Percentiles rank a stretch among this genome's conserved stretches.
These are phyloP conservation scores for Colletotrichum higginsianum DNA, from an alignment of 2,329 filamentous ascomycete species.

Conservation along the genomic window DNA sequence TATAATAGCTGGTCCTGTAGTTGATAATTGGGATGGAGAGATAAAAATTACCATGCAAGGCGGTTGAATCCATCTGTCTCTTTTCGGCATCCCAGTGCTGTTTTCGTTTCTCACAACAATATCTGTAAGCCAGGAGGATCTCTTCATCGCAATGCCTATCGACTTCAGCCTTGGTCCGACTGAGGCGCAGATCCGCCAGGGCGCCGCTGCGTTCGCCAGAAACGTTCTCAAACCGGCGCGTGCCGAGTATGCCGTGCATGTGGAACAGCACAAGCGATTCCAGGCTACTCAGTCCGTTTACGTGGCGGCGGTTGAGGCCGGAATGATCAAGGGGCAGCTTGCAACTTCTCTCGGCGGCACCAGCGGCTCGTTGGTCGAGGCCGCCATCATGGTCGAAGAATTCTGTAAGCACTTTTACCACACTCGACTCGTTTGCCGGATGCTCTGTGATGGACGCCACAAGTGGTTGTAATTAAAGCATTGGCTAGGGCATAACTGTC, in stretches of 20 bases:
- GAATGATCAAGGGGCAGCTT: conserved; percentile 61
- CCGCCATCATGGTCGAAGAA: conserved; percentile 67
- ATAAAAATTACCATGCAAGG: no score
- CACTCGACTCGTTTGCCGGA: no score
- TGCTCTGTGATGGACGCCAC: no score
- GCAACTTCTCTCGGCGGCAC: conserved; percentile 61
- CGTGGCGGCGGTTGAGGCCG: neutral
- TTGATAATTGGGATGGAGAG: no score
- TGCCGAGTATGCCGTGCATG: neutral
- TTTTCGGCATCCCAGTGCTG: neutral
- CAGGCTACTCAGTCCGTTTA: neutral
- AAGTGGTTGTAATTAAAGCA: no score
- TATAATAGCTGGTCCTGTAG: no score
- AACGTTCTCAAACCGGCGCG: neutral
- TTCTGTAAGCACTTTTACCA: conserved; percentile 53
- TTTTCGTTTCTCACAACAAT: neutral
- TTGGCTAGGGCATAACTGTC: no score
- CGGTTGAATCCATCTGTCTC: neutral
- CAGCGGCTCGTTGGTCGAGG: conserved; percentile 61
- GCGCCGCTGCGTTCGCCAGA: neutral
- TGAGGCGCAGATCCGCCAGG: neutral
- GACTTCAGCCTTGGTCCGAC: neutral
- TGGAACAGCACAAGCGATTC: neutral
- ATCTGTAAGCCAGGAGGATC: neutral
- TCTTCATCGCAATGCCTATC: neutral